Conservation (phyloP, 2,329 filamentous ascomycete species). For the Mariannaea elegans region DNA sequence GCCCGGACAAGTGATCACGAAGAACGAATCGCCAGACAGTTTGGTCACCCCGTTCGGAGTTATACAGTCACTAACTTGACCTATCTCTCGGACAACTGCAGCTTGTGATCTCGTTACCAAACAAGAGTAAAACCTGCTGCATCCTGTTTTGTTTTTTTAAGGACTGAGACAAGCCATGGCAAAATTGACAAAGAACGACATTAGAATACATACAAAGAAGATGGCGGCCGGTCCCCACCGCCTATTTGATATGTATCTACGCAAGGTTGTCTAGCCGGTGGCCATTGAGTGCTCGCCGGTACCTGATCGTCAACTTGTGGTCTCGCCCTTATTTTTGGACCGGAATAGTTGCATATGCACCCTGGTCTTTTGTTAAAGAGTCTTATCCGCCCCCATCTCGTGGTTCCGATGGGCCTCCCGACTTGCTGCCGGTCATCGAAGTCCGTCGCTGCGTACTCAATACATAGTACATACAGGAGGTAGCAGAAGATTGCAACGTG, state of each 20-base stretch:
- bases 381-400: slow-evolving; percentile 11
- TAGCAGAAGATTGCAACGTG: no score
- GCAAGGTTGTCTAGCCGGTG: background rate
- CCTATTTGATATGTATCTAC: slow-evolving; percentile 1
- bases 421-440: slow-evolving; percentile 16
- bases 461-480: no score
- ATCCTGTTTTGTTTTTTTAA: no score
- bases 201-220: background rate
- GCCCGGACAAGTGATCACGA: slow-evolving; percentile 4
- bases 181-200: background rate
- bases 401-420: slow-evolving; percentile 15
- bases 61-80: slow-evolving; percentile 4
- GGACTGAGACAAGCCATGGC: background rate
- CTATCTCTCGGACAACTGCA: background rate
- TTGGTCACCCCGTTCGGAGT: background rate
- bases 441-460: slow-evolving; percentile 5
- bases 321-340: slow-evolving; percentile 17
- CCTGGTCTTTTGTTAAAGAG: slow-evolving; percentile 8
- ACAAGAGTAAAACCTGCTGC: background rate
- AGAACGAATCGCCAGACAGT: background rate
- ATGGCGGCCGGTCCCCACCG: slow-evolving; percentile 14
- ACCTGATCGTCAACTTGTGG: slow-evolving; percentile 36
- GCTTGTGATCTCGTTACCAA: background rate
- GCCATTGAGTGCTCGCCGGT: slow-evolving; percentile 36
- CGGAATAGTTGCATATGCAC: background rate